These are phyloP conservation scores for Fusarium keratoplasticum DNA, from an alignment of 2,329 filamentous ascomycete genomes.

Conservation along the genomic window DNA sequence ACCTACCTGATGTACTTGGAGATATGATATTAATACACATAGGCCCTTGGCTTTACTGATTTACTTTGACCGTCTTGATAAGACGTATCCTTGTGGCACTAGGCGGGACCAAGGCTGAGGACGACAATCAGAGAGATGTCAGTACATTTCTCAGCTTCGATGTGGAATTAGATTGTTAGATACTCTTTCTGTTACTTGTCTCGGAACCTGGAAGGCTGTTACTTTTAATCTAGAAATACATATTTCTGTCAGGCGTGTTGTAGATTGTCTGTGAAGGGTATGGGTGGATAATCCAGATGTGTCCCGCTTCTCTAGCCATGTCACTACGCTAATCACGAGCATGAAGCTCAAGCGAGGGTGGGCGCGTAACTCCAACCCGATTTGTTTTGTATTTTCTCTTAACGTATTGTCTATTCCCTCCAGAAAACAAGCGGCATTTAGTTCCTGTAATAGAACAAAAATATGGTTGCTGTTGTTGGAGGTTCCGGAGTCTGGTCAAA, in stretches of 20 bases:
- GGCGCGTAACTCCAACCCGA: too few species aligned
- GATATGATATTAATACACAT: neutral
- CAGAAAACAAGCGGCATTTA: neutral
- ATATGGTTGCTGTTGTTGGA: neutral
- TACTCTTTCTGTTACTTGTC: neutral
- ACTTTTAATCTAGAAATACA: neutral
- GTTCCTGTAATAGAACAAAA: neutral
- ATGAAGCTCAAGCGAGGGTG: neutral
- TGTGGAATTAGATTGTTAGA: neutral
- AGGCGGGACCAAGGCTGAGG: neutral
- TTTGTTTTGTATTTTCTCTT: neutral
- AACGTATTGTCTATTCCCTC: neutral
- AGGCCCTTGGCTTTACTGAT: neutral
- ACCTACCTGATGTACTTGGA: neutral
- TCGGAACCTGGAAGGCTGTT: too few species aligned
- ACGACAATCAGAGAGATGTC: neutral
- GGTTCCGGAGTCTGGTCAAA: neutral
- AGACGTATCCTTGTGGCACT: neutral
- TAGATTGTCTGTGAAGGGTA: neutral
- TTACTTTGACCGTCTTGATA: neutral
- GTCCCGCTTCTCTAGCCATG: neutral
- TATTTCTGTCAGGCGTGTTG: neutral
- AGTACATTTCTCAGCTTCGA: neutral
- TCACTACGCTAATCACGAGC: neutral
- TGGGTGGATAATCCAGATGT: neutral